A percentile compares a stretch with the other conserved stretches of the same genome.
Evolutionary conservation across 2,329 filamentous ascomycete genomes (phyloP).

Genomic region (Verticillium nonalfalfae): DNA sequence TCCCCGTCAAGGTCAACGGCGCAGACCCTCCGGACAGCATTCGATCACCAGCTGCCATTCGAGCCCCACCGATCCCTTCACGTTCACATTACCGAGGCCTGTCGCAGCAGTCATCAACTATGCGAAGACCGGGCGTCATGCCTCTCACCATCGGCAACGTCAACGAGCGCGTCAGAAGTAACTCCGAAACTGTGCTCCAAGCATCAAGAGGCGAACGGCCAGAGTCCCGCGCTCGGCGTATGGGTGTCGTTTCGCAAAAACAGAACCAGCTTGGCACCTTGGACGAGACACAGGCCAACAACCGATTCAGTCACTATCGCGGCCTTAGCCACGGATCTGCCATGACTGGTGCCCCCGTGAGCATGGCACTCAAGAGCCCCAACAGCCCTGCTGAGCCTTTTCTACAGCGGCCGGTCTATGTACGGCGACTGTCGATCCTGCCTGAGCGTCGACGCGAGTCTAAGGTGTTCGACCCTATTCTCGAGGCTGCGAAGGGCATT

Average conservation of each 20-base stretch:
- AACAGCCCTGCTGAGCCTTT: constrained; percentile 52
- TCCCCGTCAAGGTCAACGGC: constrained; percentile 67
- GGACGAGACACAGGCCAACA: constrained; percentile 56
- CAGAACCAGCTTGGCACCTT: constrained; percentile 55
- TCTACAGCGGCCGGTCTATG: constrained; percentile 54
- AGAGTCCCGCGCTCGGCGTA: constrained; percentile 52
- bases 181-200: constrained; percentile 55
- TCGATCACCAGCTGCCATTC: constrained; percentile 59
- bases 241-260: constrained; percentile 57
- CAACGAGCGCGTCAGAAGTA: constrained; percentile 61
- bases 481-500: constrained; percentile 61
- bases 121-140: constrained; percentile 67
- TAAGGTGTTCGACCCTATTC: constrained; percentile 51
- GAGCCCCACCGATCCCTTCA: constrained; percentile 71
- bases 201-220: constrained; percentile 40
- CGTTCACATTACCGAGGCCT: constrained; percentile 75
- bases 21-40: constrained; percentile 57
- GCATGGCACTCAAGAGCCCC: constrained; percentile 41
- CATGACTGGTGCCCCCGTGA: constrained; percentile 47
- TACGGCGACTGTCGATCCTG: constrained; percentile 56
- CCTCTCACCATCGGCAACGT: constrained; percentile 62
- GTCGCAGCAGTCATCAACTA: constrained; percentile 59
- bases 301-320: constrained; percentile 61
- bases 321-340: constrained; percentile 64
- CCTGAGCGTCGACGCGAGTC: constrained; percentile 59